These are phyloP conservation scores for Fagus sylvatica DNA, from an alignment of 306 rosid genomes.

Conservation along the genomic window DNA sequence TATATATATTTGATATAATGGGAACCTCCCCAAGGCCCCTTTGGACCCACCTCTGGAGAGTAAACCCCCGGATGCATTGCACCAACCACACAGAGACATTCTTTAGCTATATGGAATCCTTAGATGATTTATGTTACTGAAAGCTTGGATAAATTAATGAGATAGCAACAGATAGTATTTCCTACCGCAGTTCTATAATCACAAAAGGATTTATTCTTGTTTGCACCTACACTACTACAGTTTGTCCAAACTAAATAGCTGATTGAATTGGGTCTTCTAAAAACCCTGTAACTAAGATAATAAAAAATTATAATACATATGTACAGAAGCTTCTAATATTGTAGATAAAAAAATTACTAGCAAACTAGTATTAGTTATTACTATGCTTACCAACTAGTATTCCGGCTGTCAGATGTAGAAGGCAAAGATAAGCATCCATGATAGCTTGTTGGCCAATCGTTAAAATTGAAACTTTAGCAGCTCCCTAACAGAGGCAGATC, in stretches of 20 bases:
- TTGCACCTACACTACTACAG: not conserved
- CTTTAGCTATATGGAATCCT: not conserved
- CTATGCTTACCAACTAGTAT: constrained; percentile 78
- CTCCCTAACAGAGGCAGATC: constrained; percentile 66
- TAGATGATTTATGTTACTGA: not conserved
- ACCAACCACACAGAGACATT: not conserved
- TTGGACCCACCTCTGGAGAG: no score
- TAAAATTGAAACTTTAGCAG: constrained; percentile 93
- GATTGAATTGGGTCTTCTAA: not conserved
- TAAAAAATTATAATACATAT: not conserved
- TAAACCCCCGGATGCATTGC: no score
- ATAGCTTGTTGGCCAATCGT: constrained; percentile 98
- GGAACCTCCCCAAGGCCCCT: no score
- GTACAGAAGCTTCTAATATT: not conserved
- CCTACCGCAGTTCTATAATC: not conserved
- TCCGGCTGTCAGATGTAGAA: constrained; percentile 93
- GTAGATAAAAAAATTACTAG: not conserved
- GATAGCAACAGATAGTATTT: not conserved
- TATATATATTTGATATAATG: not conserved
- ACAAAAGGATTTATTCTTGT: not conserved
- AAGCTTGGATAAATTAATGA: constrained; percentile 3
- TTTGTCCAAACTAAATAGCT: not conserved
- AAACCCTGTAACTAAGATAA: not conserved
- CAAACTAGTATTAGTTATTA: not conserved
- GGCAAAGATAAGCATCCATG: constrained; percentile 98